phyloP scores from a whole-genome alignment of 805 yeast genomes.

The Candida verbasci region DNA sequence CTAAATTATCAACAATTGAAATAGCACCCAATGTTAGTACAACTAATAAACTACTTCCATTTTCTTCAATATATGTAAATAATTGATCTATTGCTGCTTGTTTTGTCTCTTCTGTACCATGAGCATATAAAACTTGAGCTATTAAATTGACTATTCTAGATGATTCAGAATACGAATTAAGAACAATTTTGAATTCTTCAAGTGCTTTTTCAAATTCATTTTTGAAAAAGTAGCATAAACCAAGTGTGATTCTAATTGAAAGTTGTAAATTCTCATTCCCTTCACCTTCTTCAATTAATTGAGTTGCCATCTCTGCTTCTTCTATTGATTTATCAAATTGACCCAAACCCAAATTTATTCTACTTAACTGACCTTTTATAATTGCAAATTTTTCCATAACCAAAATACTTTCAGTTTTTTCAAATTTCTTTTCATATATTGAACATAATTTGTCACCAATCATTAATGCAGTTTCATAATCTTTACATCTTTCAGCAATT shows the following conservation, averaged over 20 bases:
- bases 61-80: slow-evolving; percentile 54
- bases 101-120: slow-evolving; percentile 69
- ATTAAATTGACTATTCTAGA: slow-evolving; percentile 66
- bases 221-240: slow-evolving; percentile 63
- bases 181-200: slow-evolving; percentile 60
- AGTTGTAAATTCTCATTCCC: slow-evolving; percentile 16
- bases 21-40: slow-evolving; percentile 79
- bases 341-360: slow-evolving; percentile 61
- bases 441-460: slow-evolving; percentile 44
- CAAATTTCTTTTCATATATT: slow-evolving; percentile 53
- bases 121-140: slow-evolving; percentile 75
- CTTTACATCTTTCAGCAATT: slow-evolving; percentile 66
- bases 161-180: slow-evolving; percentile 49
- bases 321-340: slow-evolving; percentile 58
- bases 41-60: slow-evolving; percentile 64
- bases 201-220: slow-evolving; percentile 63
- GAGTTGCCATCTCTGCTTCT: slow-evolving; percentile 52
- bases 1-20: slow-evolving; percentile 56
- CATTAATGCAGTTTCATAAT: slow-evolving; percentile 50
- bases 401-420: slow-evolving; percentile 45
- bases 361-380: slow-evolving; percentile 66
- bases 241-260: slow-evolving; percentile 68
- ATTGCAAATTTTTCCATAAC: slow-evolving; percentile 49
- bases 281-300: slow-evolving; percentile 32
- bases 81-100: slow-evolving; percentile 84